These are phyloP conservation scores for Kwoniella sp. DNA, from an alignment of 768 basidiomycete genomes.

Conservation along the genomic window DNA sequence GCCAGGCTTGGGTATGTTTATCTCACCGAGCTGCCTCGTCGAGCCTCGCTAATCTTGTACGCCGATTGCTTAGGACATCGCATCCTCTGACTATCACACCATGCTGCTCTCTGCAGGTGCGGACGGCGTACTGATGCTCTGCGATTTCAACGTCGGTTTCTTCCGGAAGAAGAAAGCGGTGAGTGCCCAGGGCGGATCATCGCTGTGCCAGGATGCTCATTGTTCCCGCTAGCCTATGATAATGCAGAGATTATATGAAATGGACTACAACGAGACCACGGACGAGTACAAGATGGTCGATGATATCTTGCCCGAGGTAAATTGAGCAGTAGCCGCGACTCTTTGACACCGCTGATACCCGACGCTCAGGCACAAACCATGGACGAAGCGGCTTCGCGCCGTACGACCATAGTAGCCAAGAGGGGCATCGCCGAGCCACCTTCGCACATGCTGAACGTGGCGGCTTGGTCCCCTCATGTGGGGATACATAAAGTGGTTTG, in stretches of 20 bases:
- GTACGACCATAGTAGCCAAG: background rate
- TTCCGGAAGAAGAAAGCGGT: slow-evolving; percentile 22
- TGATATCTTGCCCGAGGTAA: slow-evolving; percentile 67
- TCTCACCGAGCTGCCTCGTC: background rate
- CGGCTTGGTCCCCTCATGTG: slow-evolving; percentile 74
- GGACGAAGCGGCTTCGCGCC: slow-evolving; percentile 4
- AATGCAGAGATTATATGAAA: slow-evolving; percentile 61
- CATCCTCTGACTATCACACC: slow-evolving; percentile 78
- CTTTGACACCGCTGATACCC: background rate
- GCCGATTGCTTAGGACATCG: slow-evolving; percentile 67
- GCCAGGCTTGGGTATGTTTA: slow-evolving; percentile 79
- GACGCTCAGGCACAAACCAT: background rate
- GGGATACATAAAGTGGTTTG: slow-evolving; percentile 73
- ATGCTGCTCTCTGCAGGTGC: slow-evolving; percentile 75
- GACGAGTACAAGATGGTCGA: slow-evolving; percentile 85
- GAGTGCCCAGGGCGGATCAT: slow-evolving; percentile 2
- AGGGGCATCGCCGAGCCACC: slow-evolving; percentile 38
- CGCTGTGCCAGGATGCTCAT: background rate
- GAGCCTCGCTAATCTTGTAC: background rate
- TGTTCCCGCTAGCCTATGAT: slow-evolving; percentile 12
- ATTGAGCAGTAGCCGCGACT: background rate
- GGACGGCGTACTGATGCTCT: slow-evolving; percentile 60
- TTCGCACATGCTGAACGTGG: slow-evolving; percentile 36
- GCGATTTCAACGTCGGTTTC: slow-evolving; percentile 26
- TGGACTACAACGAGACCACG: slow-evolving; percentile 76